Evolutionary conservation across 176 grass and related monocot species (phyloP).

Genomic region (Luzula sylvatica): DNA sequence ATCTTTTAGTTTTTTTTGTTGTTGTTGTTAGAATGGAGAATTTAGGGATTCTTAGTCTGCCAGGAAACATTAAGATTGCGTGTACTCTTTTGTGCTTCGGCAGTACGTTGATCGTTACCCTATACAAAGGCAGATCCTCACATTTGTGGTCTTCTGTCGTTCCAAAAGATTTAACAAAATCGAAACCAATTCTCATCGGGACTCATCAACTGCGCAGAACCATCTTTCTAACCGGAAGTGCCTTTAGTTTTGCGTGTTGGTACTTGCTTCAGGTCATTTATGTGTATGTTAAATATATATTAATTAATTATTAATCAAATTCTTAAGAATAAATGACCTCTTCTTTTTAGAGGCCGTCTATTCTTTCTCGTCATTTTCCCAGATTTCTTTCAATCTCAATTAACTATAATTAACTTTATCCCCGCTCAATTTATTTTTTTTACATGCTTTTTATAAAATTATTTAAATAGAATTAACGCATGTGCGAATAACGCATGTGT

Average conservation of each 20-base stretch:
- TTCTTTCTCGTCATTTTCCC: no score
- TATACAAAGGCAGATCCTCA: conserved; percentile 42
- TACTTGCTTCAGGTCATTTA: conserved; percentile 47
- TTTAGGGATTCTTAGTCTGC: conserved; percentile 2
- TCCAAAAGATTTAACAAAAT: neutral
- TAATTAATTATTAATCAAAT: no score
- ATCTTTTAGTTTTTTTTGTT: no score
- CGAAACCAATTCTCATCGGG: neutral
- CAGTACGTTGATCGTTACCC: conserved; percentile 32
- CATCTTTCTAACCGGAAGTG: conserved; percentile 24
- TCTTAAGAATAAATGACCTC: no score
- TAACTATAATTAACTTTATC: no score
- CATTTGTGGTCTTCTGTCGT: conserved; percentile 37
- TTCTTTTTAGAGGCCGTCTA: no score
- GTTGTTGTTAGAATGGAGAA: conserved; percentile 37
- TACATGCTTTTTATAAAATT: no score
- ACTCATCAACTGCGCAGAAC: conserved; percentile 25
- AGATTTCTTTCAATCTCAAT: no score
- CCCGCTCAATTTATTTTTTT: no score
- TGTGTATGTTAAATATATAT: no score
- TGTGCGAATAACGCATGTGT: no score
- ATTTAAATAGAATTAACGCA: no score
- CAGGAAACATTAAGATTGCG: conserved; percentile 21
- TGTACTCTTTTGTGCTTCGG: conserved; percentile 27
- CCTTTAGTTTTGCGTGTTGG: conserved; percentile 44